These are phyloP conservation scores for Arthroderma sp. DNA, from an alignment of 2,329 filamentous ascomycete species.

Conservation along the genomic window DNA sequence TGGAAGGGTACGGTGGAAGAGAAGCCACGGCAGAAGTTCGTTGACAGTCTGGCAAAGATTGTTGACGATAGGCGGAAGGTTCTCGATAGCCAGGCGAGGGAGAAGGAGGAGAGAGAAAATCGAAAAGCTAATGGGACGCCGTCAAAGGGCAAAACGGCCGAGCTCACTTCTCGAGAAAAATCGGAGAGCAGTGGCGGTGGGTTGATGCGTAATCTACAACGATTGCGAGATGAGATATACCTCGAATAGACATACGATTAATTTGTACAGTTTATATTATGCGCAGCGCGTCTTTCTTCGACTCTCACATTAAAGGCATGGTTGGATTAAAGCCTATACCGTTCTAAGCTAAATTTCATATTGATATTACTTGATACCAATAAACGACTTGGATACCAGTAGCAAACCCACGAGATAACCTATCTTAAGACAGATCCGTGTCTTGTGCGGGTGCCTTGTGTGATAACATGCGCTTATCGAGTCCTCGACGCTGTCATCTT, in stretches of 20 bases:
- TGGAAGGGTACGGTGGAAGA: constrained; percentile 97
- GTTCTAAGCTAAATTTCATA: too few relatives aligned
- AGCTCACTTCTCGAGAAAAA: constrained; percentile 15
- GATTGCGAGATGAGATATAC: constrained; percentile 43
- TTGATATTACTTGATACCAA: too few relatives aligned
- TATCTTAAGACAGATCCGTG: too few relatives aligned
- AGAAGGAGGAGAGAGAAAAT: constrained; percentile 33
- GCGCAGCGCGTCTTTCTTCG: neutral
- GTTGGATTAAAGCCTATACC: too few relatives aligned
- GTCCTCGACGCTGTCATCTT: too few relatives aligned
- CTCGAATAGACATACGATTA: constrained; percentile 28
- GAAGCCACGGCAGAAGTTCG: constrained; percentile 66
- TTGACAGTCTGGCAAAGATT: constrained; percentile 67
- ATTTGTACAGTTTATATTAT: neutral
- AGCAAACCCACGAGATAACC: too few relatives aligned
- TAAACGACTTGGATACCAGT: too few relatives aligned
- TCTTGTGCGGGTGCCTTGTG: too few relatives aligned
- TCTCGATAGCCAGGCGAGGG: constrained; percentile 34
- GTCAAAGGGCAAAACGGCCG: constrained; percentile 15
- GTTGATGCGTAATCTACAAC: constrained; percentile 42
- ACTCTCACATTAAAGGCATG: neutral
- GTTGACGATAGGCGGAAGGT: constrained; percentile 59
- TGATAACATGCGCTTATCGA: too few relatives aligned
- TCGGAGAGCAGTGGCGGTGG: constrained; percentile 36
- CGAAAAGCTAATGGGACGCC: constrained; percentile 13